Conservation (phyloP, 2,329 filamentous ascomycete genomes). For the Aplosporella prunicola region DNA sequence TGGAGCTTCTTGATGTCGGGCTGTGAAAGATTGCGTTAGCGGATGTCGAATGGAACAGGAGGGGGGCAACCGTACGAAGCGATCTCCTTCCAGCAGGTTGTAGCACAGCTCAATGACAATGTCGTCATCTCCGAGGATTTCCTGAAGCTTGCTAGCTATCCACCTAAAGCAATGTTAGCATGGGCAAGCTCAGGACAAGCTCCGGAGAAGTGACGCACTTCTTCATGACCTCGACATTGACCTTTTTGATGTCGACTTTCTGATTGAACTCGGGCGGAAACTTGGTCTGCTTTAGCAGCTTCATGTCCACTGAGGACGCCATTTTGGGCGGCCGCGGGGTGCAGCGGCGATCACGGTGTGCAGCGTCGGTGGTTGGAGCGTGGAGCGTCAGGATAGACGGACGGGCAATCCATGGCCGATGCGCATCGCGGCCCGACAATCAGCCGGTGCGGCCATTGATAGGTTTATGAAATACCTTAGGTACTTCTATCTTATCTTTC, state of each 20-base stretch:
- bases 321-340: too few species aligned
- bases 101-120: slow-evolving; percentile 82
- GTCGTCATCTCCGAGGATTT: slow-evolving; percentile 91
- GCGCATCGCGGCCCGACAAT: too few species aligned
- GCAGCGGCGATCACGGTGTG: too few species aligned
- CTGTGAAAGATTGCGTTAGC: slow-evolving; percentile 38
- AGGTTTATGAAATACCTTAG: too few species aligned
- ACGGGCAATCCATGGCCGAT: too few species aligned
- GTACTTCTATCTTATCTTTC: too few species aligned
- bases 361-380: too few species aligned
- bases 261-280: slow-evolving; percentile 88
- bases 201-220: slow-evolving; percentile 51
- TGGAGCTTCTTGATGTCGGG: slow-evolving; percentile 93
- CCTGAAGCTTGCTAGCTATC: slow-evolving; percentile 81
- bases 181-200: not conserved
- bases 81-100: slow-evolving; percentile 60
- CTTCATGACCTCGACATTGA: slow-evolving; percentile 96
- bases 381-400: too few species aligned
- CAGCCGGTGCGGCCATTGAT: too few species aligned
- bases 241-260: slow-evolving; percentile 95
- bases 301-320: slow-evolving; percentile 79
- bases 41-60: not conserved
- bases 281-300: slow-evolving; percentile 82
- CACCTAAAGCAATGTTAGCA: slow-evolving; percentile 50
- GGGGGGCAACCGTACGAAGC: slow-evolving; percentile 53